A percentile compares a stretch with the other conserved stretches of the same genome.
Evolutionary conservation across 2,329 filamentous ascomycete species (phyloP).

Genomic region (Lecanicillium sp.): DNA sequence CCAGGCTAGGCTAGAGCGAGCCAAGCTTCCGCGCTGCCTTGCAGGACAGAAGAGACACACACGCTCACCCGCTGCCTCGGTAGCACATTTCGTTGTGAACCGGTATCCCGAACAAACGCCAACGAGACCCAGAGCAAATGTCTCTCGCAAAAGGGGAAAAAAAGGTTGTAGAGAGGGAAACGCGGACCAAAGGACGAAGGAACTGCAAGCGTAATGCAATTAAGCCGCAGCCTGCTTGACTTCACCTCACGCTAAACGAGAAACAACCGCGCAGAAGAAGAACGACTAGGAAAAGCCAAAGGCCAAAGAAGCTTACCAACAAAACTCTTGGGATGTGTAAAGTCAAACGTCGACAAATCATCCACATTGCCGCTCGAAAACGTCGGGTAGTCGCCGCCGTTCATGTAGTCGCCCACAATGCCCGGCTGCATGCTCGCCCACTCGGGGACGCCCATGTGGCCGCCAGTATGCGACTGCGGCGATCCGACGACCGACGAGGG

Average conservation of each 20-base stretch:
- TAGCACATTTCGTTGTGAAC: background rate
- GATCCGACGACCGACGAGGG: constrained; percentile 63
- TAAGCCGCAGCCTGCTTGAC: too few relatives aligned
- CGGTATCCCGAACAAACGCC: background rate
- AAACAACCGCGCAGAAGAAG: constrained; percentile 29
- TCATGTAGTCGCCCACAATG: constrained; percentile 54
- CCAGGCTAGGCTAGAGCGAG: constrained; percentile 5
- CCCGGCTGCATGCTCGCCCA: constrained; percentile 59
- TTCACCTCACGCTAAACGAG: constrained; percentile 5
- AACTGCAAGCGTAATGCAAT: too few relatives aligned
- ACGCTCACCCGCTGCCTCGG: constrained; percentile 1
- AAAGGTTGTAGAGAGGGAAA: too few relatives aligned
- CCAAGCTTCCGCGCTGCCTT: background rate
- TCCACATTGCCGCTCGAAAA: constrained; percentile 45
- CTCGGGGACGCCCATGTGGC: constrained; percentile 51
- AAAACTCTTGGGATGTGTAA: constrained; percentile 44
- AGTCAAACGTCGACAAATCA: constrained; percentile 44
- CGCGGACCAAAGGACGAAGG: too few relatives aligned
- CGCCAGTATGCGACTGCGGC: constrained; percentile 53
- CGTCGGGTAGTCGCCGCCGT: constrained; percentile 49
- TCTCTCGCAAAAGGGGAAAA: too few relatives aligned
- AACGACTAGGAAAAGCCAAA: constrained; percentile 14
- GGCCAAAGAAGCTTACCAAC: constrained; percentile 46
- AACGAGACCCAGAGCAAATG: background rate
- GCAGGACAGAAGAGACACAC: background rate